Evolutionary conservation across 1,139 yeast genomes (phyloP).

Genomic region (Kurtzmaniella quercitrusa): DNA sequence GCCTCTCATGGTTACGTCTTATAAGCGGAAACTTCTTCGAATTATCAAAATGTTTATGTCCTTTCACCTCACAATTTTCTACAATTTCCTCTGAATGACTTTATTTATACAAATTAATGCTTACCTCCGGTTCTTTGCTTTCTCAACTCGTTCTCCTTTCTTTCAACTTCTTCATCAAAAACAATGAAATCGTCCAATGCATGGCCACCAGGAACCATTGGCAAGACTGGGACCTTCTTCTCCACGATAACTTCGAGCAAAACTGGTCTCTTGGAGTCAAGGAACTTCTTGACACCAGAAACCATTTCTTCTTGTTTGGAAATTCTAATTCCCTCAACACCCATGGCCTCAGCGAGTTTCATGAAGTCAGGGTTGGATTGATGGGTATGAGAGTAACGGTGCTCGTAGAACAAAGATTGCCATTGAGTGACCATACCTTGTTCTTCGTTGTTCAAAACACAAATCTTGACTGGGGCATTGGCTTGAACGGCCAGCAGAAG

Average conservation of each 20-base stretch:
- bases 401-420: slow-evolving; percentile 96
- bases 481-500: slow-evolving; percentile 93
- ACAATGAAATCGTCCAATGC: slow-evolving; percentile 88
- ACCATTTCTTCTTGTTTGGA: slow-evolving; percentile 59
- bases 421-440: slow-evolving; percentile 99
- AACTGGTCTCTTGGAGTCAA: slow-evolving; percentile 78
- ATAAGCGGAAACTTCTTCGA: too few species aligned
- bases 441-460: slow-evolving; percentile 92
- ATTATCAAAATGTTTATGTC: too few species aligned
- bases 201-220: slow-evolving; percentile 97
- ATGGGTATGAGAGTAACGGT: slow-evolving; percentile 95
- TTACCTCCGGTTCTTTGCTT: slow-evolving; percentile 55
- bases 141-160: slow-evolving; percentile 65
- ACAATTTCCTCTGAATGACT: neutral
- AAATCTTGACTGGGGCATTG: slow-evolving; percentile 80
- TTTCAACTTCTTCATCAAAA: slow-evolving; percentile 78
- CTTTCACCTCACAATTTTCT: neutral
- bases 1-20: too few species aligned
- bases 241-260: slow-evolving; percentile 88
- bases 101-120: slow-evolving; percentile 23
- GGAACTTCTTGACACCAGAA: slow-evolving; percentile 64
- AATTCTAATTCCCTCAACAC: slow-evolving; percentile 76
- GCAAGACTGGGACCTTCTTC: slow-evolving; percentile 95
- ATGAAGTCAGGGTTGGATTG: slow-evolving; percentile 91
- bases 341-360: slow-evolving; percentile 93